Evolutionary conservation across 2,329 filamentous ascomycete genomes (phyloP).

Genomic region (Alternaria viburni): DNA sequence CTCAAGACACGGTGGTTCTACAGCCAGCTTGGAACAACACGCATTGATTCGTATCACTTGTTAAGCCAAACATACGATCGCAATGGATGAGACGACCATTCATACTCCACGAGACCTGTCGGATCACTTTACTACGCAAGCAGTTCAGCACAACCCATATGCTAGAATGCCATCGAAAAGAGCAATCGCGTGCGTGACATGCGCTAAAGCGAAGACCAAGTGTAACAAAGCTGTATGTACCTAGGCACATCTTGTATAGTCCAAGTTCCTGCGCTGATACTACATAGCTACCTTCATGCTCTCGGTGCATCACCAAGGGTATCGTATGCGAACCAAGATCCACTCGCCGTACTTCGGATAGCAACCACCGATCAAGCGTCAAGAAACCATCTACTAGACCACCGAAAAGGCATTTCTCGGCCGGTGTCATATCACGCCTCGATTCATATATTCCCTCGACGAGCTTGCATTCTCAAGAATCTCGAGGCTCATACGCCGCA

Average conservation of each 20-base stretch:
- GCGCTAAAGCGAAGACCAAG: constrained; percentile 49
- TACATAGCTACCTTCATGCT: constrained; percentile 43
- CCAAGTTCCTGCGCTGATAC: neutral
- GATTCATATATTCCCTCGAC: constrained; percentile 27
- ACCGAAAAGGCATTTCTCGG: constrained; percentile 33
- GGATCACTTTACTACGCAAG: constrained; percentile 14
- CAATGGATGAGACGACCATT: constrained; percentile 19
- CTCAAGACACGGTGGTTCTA: neutral
- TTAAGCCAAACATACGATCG: constrained; percentile 20
- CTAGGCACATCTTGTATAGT: neutral
- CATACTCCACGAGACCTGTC: constrained; percentile 18
- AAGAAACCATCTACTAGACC: constrained; percentile 36
- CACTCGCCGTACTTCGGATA: constrained; percentile 46
- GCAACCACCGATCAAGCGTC: constrained; percentile 34
- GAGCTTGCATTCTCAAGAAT: constrained; percentile 28
- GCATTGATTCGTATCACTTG: neutral
- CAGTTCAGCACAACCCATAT: constrained; percentile 34
- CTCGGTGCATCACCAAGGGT: constrained; percentile 44
- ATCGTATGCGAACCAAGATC: constrained; percentile 46
- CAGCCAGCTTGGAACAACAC: neutral
- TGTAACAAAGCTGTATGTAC: constrained; percentile 46
- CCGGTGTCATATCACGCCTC: constrained; percentile 26
- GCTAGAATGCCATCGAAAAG: constrained; percentile 40
- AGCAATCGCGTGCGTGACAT: constrained; percentile 49
- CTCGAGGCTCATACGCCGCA: constrained; percentile 27